These are phyloP conservation scores for Leptomonas seymouri DNA, from an alignment of 208 protist genomes.

Conservation along the genomic window DNA sequence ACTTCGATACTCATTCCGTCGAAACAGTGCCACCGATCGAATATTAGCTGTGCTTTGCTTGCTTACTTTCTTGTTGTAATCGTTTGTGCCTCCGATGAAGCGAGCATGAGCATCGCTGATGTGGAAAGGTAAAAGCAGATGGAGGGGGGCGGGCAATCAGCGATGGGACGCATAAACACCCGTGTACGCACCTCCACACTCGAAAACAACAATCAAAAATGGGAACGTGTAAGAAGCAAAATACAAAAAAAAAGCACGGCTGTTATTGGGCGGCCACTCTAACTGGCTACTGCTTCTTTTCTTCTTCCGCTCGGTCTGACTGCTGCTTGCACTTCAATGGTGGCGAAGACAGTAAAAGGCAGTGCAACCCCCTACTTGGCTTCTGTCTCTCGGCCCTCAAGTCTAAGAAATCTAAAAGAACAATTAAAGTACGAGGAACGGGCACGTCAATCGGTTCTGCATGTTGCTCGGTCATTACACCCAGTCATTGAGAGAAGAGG, in stretches of 20 bases:
- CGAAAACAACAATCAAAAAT: background rate
- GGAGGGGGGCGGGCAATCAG: background rate
- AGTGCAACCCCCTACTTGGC: background rate
- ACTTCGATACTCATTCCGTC: slow-evolving; percentile 85
- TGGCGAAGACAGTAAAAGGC: background rate
- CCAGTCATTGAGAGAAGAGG: no score
- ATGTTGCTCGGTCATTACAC: no score
- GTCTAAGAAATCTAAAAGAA: background rate
- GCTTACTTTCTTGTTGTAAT: slow-evolving; percentile 9
- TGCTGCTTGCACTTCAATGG: background rate
- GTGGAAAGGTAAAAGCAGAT: no score
- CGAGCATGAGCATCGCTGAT: no score
- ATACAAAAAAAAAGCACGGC: slow-evolving; percentile 1
- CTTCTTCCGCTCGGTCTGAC: background rate
- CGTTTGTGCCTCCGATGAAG: background rate
- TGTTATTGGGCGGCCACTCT: background rate
- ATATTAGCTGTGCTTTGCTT: background rate
- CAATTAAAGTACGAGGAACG: background rate
- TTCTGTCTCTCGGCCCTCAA: background rate
- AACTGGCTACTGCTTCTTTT: background rate
- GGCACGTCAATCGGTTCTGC: background rate
- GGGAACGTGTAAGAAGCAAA: slow-evolving; percentile 3
- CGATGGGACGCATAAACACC: no score
- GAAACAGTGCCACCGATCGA: background rate
- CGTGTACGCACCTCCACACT: background rate